Conservation (phyloP, 495 filamentous ascomycete genomes). For the Aspergillus incahuasiensis region DNA sequence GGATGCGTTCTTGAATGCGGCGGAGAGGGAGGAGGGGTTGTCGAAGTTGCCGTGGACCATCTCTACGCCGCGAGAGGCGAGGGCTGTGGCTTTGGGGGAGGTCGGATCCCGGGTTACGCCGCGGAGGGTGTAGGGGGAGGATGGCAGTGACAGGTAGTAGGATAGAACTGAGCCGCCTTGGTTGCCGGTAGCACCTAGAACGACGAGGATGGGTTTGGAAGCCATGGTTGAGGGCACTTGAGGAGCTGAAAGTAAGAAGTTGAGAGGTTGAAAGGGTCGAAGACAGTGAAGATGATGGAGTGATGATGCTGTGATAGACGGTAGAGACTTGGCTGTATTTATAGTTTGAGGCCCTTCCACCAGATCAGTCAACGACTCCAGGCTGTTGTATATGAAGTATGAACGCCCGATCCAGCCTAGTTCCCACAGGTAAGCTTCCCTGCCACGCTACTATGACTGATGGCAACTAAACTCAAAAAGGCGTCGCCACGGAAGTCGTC, state of each 20-base stretch:
- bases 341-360: neutral
- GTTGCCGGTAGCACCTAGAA: constrained; percentile 23
- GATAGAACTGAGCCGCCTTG: constrained; percentile 41
- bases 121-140: constrained; percentile 5
- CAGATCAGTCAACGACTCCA: no score
- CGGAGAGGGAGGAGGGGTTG: constrained; percentile 31
- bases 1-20: constrained; percentile 42
- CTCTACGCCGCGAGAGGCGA: constrained; percentile 37
- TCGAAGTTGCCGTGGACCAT: constrained; percentile 44
- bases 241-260: neutral
- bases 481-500: neutral
- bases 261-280: neutral
- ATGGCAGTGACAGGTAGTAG: constrained; percentile 21
- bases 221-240: neutral
- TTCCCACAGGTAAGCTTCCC: no score
- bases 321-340: neutral
- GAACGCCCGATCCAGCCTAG: no score
- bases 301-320: no score
- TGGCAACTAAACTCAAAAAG: neutral
- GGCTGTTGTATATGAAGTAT: no score
- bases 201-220: constrained; percentile 4
- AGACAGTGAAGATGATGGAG: no score
- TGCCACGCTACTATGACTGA: no score
- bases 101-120: constrained; percentile 15
- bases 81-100: constrained; percentile 28